Conservation (phyloP, 129 eudicot genomes). For the Flaveria brownii region DNA sequence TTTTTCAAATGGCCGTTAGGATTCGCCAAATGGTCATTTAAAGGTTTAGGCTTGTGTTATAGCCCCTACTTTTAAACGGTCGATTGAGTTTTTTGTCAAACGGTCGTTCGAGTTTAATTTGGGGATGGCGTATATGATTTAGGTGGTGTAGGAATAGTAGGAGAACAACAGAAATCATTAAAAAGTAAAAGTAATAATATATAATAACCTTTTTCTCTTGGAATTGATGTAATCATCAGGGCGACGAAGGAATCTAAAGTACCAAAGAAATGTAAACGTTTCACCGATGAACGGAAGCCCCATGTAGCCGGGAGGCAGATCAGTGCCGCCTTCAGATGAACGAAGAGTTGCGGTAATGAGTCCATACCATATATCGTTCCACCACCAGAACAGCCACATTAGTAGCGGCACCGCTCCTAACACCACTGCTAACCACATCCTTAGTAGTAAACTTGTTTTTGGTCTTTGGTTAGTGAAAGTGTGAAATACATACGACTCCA, state of each 20-base stretch:
- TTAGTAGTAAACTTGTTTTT: neutral
- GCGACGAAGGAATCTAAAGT: slow-evolving; percentile 49
- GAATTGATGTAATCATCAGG: slow-evolving; percentile 60
- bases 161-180: too few relatives aligned
- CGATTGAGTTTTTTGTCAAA: too few relatives aligned
- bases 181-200: too few relatives aligned
- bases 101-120: too few relatives aligned
- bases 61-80: too few relatives aligned
- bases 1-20: too few relatives aligned
- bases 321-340: slow-evolving; percentile 24
- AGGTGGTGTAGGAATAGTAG: too few relatives aligned
- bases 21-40: too few relatives aligned
- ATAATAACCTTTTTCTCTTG: slow-evolving; percentile 46
- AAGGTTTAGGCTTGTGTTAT: too few relatives aligned
- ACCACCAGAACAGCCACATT: slow-evolving; percentile 52
- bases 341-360: slow-evolving; percentile 15
- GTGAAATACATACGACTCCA: slow-evolving; percentile 3
- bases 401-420: slow-evolving; percentile 38
- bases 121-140: too few relatives aligned
- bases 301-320: slow-evolving; percentile 63
- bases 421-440: slow-evolving; percentile 35
- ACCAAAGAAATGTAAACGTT: slow-evolving; percentile 53
- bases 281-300: slow-evolving; percentile 64
- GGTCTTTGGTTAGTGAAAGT: neutral
- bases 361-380: slow-evolving; percentile 52